These are phyloP conservation scores for Cornus kousa DNA, from an alignment of 148 eudicot species.

Conservation along the genomic window DNA sequence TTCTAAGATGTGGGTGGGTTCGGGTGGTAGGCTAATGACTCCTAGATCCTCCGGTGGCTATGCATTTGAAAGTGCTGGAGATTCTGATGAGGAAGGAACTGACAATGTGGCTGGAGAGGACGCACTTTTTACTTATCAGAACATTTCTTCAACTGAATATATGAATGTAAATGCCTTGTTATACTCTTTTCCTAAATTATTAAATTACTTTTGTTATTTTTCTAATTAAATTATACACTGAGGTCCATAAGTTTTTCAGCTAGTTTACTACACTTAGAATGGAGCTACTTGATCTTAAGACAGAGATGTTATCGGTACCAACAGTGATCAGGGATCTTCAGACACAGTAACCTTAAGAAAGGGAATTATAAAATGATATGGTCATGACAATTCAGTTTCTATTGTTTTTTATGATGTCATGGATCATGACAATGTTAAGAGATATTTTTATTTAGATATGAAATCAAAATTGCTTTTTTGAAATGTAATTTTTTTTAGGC, in stretches of 20 bases:
- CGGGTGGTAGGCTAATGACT: slow-evolving; percentile 40
- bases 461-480: too few species aligned
- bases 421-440: background rate
- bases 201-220: background rate
- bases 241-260: background rate
- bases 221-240: background rate
- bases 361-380: background rate
- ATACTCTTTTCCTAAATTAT: background rate
- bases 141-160: slow-evolving; percentile 29
- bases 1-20: slow-evolving; percentile 34
- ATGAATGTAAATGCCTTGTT: slow-evolving; percentile 19
- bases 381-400: background rate
- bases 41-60: slow-evolving; percentile 43
- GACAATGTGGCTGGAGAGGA: slow-evolving; percentile 42
- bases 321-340: background rate
- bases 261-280: background rate
- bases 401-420: background rate
- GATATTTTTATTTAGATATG: background rate
- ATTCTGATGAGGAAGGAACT: slow-evolving; percentile 48
- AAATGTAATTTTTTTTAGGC: background rate
- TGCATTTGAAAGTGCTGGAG: slow-evolving; percentile 38
- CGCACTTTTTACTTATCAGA: slow-evolving; percentile 28
- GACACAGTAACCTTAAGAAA: background rate
- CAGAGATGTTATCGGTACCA: background rate
- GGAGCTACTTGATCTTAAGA: background rate